Evolutionary conservation across 352 stramenopile species (phyloP).

Genomic region (Bremia lactucae): DNA sequence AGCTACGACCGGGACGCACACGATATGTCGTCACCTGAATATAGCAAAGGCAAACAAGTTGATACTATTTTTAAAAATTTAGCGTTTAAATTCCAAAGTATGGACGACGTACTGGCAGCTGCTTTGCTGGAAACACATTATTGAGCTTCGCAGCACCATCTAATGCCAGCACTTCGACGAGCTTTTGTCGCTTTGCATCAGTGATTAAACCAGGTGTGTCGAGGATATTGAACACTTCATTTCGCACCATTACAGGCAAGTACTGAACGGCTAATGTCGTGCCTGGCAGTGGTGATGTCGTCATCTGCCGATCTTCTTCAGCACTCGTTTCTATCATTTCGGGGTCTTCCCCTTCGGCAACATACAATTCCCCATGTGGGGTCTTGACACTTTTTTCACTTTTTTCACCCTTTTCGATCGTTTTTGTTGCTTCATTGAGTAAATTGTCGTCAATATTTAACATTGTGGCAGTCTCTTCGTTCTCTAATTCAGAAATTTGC

Average conservation of each 20-base stretch:
- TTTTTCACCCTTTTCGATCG: slow-evolving; percentile 2
- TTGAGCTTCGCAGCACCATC: slow-evolving; percentile 52
- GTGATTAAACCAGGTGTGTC: slow-evolving; percentile 76
- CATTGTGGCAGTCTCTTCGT: slow-evolving; percentile 31
- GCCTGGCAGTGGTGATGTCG: slow-evolving; percentile 83
- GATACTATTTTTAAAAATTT: not conserved
- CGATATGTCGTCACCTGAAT: slow-evolving; percentile 57
- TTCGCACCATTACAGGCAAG: slow-evolving; percentile 64
- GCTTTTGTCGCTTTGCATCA: slow-evolving; percentile 61
- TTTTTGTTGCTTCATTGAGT: slow-evolving; percentile 7
- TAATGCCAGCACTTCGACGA: slow-evolving; percentile 67
- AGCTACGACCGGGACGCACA: slow-evolving; percentile 48
- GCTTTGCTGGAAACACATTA: slow-evolving; percentile 70
- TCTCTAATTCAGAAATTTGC: slow-evolving; percentile 36
- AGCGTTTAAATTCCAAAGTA: not conserved
- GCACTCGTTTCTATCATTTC: slow-evolving; percentile 63
- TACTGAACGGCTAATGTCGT: slow-evolving; percentile 84
- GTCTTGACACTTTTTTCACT: slow-evolving; percentile 12
- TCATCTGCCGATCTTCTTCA: slow-evolving; percentile 64
- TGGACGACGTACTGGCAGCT: slow-evolving; percentile 37
- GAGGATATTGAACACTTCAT: slow-evolving; percentile 75
- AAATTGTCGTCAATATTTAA: slow-evolving; percentile 51
- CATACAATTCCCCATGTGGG: slow-evolving; percentile 29
- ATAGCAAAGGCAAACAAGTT: slow-evolving; percentile 2
- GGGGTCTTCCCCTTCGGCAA: slow-evolving; percentile 43